Evolutionary conservation across 2,329 filamentous ascomycete genomes (phyloP), one percentile per base, ranked within the genome.

Genomic region (Apiospora kogelbergensis): DNA sequence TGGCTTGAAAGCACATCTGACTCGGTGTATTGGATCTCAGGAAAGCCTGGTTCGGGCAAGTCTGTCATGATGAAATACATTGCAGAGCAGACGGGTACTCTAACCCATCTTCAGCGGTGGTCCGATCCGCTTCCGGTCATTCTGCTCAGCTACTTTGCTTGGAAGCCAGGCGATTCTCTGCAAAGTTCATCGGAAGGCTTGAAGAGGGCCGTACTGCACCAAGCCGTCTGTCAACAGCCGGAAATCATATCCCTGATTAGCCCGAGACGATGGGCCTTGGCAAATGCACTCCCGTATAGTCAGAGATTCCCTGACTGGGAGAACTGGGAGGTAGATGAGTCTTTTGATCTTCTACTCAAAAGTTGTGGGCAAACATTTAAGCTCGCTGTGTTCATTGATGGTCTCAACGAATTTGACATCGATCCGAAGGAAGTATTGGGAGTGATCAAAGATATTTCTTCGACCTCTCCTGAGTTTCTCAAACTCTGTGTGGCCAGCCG

Each of bases 21-120:
- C 37, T 20, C 37, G n/a, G 37, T 64, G n/a, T 64, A 64, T 42
- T 64, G 63, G 63, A 42, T 64, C n/a, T 42, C 37, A 9, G 63
- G 63, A 7, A 64, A 64, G 41, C 63, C 63, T 24, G 63, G 63
- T 11, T 64, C 63, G n/a, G 63, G 63, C 3, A 64, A 64, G 2
- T 41, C 37, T 6, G 42, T 37, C 1, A 41, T 64, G n/a, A 30
- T 64, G 37, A 64, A 64, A 26, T 24, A 41, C 4, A 30, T 64
- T 15, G n/a, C 24, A 15, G 37, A 41, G 7, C 42, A 24, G 10
- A 3, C 6, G 1, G 17, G 1, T 10, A 60, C 53, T 4, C 30
- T 11, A 7, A 2, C 1, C 0, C 17, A 60, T n/a, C 53, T 60
- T 0, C 6, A 37, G 17, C n/a, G 1, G 26, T 60, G 53, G 53